Percentiles rank a stretch among this genome's conserved stretches.
phyloP scores from a whole-genome alignment of 805 yeast species.

The Blastobotrys peoriensis region DNA sequence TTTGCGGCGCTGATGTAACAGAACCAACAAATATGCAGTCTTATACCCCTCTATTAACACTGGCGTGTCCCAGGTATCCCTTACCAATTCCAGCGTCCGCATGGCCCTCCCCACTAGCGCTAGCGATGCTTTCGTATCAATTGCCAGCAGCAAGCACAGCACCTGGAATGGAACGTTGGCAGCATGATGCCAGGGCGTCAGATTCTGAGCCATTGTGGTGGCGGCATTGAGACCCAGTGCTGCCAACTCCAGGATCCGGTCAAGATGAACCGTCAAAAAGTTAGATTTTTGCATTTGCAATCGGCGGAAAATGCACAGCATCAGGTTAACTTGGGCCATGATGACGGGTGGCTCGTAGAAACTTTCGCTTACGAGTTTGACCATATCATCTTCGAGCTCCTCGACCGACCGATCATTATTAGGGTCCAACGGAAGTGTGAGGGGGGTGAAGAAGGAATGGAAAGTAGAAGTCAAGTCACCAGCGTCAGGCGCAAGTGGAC shows the following conservation, averaged over 20 bases:
- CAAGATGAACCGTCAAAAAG: background rate
- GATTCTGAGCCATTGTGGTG: background rate
- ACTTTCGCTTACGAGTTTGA: background rate
- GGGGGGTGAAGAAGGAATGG: background rate
- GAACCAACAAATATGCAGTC: constrained; percentile 1
- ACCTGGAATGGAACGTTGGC: constrained; percentile 2
- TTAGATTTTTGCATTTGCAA: background rate
- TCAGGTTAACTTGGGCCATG: background rate
- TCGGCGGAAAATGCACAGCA: constrained; percentile 3
- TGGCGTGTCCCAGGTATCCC: background rate
- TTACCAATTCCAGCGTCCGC: background rate
- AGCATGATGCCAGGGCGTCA: background rate
- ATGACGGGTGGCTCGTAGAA: background rate
- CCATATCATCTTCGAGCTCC: background rate
- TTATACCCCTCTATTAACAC: constrained; percentile 1
- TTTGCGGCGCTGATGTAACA: constrained; percentile 2
- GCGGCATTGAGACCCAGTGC: constrained; percentile 1
- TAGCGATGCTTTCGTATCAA: background rate
- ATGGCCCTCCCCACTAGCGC: background rate
- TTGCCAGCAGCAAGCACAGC: constrained; percentile 1
- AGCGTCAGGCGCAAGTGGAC: background rate
- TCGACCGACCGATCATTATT: background rate
- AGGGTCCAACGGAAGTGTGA: background rate
- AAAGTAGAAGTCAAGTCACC: background rate
- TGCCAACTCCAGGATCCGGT: background rate